phyloP scores from a whole-genome alignment of 805 yeast genomes.

The Schizosaccharomyces cryophilus region DNA sequence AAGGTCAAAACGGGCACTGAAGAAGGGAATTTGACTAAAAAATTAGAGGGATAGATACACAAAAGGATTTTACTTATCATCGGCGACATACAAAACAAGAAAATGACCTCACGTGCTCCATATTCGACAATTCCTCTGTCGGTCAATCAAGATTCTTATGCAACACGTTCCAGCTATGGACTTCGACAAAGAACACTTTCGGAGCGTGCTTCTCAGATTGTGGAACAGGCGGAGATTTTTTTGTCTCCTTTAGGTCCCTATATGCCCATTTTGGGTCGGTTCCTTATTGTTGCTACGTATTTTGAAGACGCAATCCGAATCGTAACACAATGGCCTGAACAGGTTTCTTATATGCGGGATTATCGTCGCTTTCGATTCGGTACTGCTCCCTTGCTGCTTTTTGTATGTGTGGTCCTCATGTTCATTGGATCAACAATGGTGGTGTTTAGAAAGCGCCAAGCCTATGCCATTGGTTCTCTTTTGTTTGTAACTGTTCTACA shows the following conservation, averaged over 20 bases:
- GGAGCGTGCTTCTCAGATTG: not conserved
- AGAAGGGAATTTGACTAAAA: too few species aligned
- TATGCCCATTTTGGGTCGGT: conserved; percentile 71
- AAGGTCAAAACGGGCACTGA: too few species aligned
- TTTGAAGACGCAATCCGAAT: conserved; percentile 74
- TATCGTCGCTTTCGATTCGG: conserved; percentile 58
- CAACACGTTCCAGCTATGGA: not conserved
- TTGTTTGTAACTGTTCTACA: conserved; percentile 52
- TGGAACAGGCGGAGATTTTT: not conserved
- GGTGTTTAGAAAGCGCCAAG: conserved; percentile 40
- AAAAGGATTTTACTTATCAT: not conserved
- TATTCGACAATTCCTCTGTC: not conserved
- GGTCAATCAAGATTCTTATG: not conserved
- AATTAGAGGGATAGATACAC: not conserved
- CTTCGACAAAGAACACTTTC: not conserved
- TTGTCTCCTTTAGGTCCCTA: conserved; percentile 6
- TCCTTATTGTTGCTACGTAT: conserved; percentile 79
- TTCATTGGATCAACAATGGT: conserved; percentile 43
- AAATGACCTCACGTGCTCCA: not conserved
- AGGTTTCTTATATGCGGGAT: conserved; percentile 57
- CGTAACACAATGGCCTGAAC: conserved; percentile 71
- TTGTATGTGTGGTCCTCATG: conserved; percentile 45
- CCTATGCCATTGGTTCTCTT: conserved; percentile 45
- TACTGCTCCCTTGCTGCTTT: conserved; percentile 49
- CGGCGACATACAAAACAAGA: not conserved